Base-by-base conservation (phyloP, 2,329 filamentous ascomycete genomes). In the Onygena corvina region DNA sequence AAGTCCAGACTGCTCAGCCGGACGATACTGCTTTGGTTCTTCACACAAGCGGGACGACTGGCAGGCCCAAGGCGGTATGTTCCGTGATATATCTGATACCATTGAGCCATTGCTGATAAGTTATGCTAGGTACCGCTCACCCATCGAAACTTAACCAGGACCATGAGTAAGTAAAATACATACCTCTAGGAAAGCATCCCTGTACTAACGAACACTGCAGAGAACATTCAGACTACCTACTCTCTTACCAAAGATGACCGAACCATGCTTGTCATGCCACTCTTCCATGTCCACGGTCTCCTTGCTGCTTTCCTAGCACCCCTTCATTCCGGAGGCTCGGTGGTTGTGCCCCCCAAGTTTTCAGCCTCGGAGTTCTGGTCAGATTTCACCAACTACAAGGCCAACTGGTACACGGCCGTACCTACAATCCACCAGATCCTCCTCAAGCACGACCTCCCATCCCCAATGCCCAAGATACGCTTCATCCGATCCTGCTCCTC, bases 351-450 rank as follows among this genome's bases (percentile, higher is more conserved):
- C 1, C 60, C 73, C 48, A 84, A 81, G 60, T 93, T 93, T 75
- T 90, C 85, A 3, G 86, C 87, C 6, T 76, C 77, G 1, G 81
- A 85, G 16, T 94, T 94, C 68, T 94, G 87, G 87, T 65, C 67
- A 20, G 82, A 92, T 64, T 92, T 92, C 60, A 74, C 74, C 56
- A 71, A 74, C 4, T 74, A 88, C 70, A 74, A 79, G 55, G 87
- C 86, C 21, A 94, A 86, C 64, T 94, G 87, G 87, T 94, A 92
- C 68, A 92, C 86, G 0, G 87, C 87, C 1, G 87, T 92, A n/a
- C 87, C 87, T 1, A 93, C 87, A 0, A 93, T 94, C 62, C 87
- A 93, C 66, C 86, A 92, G 62, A 90, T 94, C 59, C 74, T 94
- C 3, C 78, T 94, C 51, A 86, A 83, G 68, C 80, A 76, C 57